Evolutionary conservation across 2,329 filamentous ascomycete species (phyloP), one percentile per base, ranked within the genome.

Genomic region (Zymoseptoria tritici): DNA sequence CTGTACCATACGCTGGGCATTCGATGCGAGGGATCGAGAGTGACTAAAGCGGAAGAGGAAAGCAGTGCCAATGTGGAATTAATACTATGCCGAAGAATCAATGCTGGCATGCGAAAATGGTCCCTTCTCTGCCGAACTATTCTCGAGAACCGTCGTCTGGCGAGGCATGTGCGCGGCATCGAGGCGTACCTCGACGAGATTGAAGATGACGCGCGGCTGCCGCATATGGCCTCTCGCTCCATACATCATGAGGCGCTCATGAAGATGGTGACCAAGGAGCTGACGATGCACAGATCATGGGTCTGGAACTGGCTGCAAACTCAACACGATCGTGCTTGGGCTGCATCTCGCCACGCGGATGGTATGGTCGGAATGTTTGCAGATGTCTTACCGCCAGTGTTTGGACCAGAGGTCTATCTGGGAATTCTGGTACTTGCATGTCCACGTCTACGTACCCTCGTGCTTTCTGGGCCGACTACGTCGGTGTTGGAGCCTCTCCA

Each of bases 51-150:
- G 24, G 24, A 26, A 6, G 24, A 26, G 24, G 24, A 26, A 26
- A 13, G 16, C 16, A 22, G 21, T 22, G 21, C 21, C 21, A 22
- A 22, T 22, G 21, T 22, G 21, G 21, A 22, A 22, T 22, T 22
- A 22, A 2, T 22, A 22, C 21, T 22, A 22, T 4, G 21, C 2
- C 21, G 21, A 22, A 22, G 21, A 4, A 22, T 22, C 36, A 42
- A 42, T 42, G 36, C 36, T 16, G 50, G 57, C 9, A 46, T 58
- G 57, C 31, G 46, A 8, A 54, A 22, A 11, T 46, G 31, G 19
- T 54, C 57, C 11, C 31, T 58, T 24, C 42, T 58, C 9, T 59
- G 52, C 19, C 57, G 57, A 24, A 59, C 57, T n/a, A n/a, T 59
- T 7, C 52, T 59, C n/a, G 52, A 50, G 19, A 59, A 22, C 52